Base-by-base conservation (phyloP, 192 early-diverging fungal species). In the Endogone sp. region DNA sequence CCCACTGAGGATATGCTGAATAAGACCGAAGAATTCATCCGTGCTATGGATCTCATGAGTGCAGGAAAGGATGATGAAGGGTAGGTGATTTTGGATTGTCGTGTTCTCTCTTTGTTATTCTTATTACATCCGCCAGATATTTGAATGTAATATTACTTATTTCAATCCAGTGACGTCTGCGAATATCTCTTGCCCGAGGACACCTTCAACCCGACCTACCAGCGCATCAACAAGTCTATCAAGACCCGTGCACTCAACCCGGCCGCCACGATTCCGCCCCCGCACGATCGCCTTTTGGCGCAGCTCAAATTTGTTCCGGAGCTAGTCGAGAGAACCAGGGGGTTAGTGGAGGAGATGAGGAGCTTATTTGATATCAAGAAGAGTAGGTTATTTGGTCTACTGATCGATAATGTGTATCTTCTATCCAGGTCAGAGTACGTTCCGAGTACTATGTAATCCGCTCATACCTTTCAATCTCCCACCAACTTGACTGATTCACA, bases 171-270 rank as follows among this genome's bases (percentile, higher is more conserved):
- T 4, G 64, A 80, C 21, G 20, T 32, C 22, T 66, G 62, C 21
- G 90, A 91, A 68, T 78, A 83, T 58, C 82, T 82, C 65, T 71
- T 67, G 30, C 76, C 86, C 0, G 81, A 82, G 61, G 66, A 79
- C 29, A 78, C 82, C 3, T 91, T 82, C 67, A 92, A 92, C 62
- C 91, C 91, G 8, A 67, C 71, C 4, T 69, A 81, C 11, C 84
- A 84, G 77, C 67, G 86, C 22, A 70, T 89, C 0, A 85, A 79
- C 57, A 80, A 88, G 63, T 75, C 84, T 61, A 81, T 89, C 60
- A 77, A 81, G 4, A 71, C 81, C 56, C 79, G 89, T n/a, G 89
- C 88, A 0, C 56, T 91, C 20, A 74, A 89, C 65, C 84, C 81
- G 13, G 71, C 70, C 4, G 77, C 74, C 25, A 66, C 75, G 6